Evolutionary conservation across 805 yeast genomes (phyloP).

Genomic region (Yueomyces sp.): DNA sequence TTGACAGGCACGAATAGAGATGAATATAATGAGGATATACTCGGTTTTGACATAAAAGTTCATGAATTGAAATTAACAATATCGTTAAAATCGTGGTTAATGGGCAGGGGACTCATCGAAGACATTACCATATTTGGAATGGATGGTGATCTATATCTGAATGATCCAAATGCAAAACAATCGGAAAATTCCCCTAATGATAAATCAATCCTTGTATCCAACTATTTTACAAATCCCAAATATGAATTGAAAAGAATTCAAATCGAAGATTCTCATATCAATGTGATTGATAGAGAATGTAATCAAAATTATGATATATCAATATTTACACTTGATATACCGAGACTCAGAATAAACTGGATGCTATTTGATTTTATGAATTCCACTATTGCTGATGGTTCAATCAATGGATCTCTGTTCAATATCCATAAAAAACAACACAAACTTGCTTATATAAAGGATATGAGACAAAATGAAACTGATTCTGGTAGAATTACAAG

Average conservation of each 20-base stretch:
- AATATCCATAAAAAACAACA: constrained; percentile 66
- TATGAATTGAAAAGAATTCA: constrained; percentile 34
- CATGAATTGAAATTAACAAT: constrained; percentile 71
- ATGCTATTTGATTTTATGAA: constrained; percentile 53
- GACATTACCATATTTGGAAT: constrained; percentile 70
- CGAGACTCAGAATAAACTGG: constrained; percentile 44
- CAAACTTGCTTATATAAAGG: constrained; percentile 33
- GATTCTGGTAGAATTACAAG: constrained; percentile 38
- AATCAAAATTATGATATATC: constrained; percentile 28
- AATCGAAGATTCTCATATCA: constrained; percentile 18
- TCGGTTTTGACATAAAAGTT: constrained; percentile 66
- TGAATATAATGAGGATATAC: constrained; percentile 20
- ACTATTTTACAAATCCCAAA: constrained; percentile 20
- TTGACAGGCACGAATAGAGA: constrained; percentile 13
- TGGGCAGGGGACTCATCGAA: constrained; percentile 73
- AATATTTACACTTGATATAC: constrained; percentile 53
- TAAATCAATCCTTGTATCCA: not conserved
- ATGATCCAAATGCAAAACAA: not conserved
- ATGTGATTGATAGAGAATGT: constrained; percentile 12
- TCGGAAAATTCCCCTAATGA: not conserved
- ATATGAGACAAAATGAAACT: constrained; percentile 22
- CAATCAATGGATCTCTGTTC: constrained; percentile 61
- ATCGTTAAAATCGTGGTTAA: constrained; percentile 74
- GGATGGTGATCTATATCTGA: constrained; percentile 48
- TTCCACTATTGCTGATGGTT: constrained; percentile 59